These are phyloP conservation scores for Aspergillus bertholletiae DNA, from an alignment of 495 filamentous ascomycete genomes.

Conservation along the genomic window DNA sequence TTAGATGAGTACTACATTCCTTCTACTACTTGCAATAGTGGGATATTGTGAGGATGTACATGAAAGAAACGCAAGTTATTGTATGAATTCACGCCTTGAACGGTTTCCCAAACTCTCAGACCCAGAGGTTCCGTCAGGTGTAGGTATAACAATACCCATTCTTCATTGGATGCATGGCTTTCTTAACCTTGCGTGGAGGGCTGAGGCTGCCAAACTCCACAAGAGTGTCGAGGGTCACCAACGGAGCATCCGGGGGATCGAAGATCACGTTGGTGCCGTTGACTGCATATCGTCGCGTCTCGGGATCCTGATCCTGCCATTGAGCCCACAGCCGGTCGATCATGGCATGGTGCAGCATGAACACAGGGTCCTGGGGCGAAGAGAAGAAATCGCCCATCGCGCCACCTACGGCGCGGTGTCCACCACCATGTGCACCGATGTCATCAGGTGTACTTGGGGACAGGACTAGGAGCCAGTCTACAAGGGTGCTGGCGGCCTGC, in stretches of 20 bases:
- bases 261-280: slow-evolving; percentile 25
- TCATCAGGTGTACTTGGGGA: slow-evolving; percentile 24
- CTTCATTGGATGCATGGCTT: too few species aligned
- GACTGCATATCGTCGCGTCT: slow-evolving; percentile 15
- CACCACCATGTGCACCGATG: slow-evolving; percentile 25
- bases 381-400: slow-evolving; percentile 29
- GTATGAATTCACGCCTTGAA: too few species aligned
- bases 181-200: too few species aligned
- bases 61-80: too few species aligned
- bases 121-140: too few species aligned
- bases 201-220: slow-evolving; percentile 34
- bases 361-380: slow-evolving; percentile 47
- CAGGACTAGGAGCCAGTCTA: slow-evolving; percentile 22
- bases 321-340: slow-evolving; percentile 56
- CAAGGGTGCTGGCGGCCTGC: neutral
- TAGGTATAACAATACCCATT: too few species aligned
- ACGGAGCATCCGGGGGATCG: slow-evolving; percentile 19
- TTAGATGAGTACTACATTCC: too few species aligned
- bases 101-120: too few species aligned
- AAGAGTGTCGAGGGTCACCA: slow-evolving; percentile 22
- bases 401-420: slow-evolving; percentile 25
- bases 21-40: too few species aligned
- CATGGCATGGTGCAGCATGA: slow-evolving; percentile 55
- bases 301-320: slow-evolving; percentile 42
- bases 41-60: too few species aligned